phyloP scores from a whole-genome alignment of 208 protist genomes.

The Leishmania guyanensis region DNA sequence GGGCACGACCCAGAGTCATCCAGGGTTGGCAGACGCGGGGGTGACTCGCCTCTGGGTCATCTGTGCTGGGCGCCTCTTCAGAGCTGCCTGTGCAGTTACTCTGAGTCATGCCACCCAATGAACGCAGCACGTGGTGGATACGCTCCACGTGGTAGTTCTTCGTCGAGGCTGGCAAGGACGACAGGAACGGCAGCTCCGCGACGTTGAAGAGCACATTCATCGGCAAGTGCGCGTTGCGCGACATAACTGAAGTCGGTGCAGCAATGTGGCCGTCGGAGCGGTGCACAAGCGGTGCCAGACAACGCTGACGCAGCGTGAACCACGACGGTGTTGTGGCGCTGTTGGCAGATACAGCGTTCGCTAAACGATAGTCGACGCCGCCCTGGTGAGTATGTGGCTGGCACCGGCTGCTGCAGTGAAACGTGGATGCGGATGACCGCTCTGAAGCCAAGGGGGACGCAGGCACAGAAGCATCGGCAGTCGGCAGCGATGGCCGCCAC shows the following conservation, averaged over 20 bases:
- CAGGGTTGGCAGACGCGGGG: conserved; percentile 7
- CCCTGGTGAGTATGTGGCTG: neutral
- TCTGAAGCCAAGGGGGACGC: neutral
- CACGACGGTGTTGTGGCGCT: conserved; percentile 14
- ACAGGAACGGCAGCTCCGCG: neutral
- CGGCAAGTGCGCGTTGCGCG: neutral
- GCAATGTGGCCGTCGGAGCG: neutral
- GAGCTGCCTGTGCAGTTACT: neutral
- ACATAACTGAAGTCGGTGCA: neutral
- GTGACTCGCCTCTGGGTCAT: neutral
- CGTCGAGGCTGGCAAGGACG: neutral
- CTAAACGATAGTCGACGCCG: neutral
- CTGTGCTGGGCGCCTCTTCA: neutral
- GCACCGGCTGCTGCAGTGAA: neutral
- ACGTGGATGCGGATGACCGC: neutral
- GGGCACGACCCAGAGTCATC: conserved; percentile 37
- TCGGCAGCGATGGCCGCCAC: neutral
- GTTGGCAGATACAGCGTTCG: neutral
- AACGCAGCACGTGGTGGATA: neutral
- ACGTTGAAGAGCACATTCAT: neutral
- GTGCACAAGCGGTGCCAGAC: conserved; percentile 21
- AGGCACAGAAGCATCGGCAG: neutral
- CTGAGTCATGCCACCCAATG: neutral
- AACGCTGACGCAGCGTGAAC: conserved; percentile 15
- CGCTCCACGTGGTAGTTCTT: neutral